These are phyloP conservation scores for Carpinus fangiana DNA, from an alignment of 306 rosid species.

Conservation along the genomic window DNA sequence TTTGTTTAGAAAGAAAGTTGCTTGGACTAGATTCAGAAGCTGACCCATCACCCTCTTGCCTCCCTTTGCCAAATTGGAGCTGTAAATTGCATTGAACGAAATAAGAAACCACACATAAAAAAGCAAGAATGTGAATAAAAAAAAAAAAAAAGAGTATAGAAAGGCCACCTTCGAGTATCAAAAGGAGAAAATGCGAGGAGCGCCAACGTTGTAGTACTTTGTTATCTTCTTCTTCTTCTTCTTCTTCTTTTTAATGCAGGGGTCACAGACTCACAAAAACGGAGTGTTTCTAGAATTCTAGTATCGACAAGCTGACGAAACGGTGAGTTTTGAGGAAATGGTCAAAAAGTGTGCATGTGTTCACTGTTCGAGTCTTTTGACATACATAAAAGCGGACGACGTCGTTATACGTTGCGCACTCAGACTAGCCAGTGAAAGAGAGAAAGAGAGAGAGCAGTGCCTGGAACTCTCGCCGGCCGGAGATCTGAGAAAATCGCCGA, in stretches of 20 bases:
- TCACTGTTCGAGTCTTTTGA: background rate
- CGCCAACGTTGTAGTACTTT: background rate
- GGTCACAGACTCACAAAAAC: background rate
- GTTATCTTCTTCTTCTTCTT: too few relatives aligned
- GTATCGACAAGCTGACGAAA: background rate
- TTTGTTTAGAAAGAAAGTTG: conserved; percentile 33
- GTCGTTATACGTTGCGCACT: background rate
- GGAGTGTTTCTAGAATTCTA: background rate
- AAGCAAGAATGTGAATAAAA: too few relatives aligned
- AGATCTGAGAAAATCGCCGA: conserved; percentile 22
- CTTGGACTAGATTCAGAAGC: conserved; percentile 46
- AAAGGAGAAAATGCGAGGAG: background rate
- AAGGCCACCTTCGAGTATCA: background rate
- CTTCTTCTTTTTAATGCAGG: too few relatives aligned
- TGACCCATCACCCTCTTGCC: conserved; percentile 41
- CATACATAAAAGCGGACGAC: background rate
- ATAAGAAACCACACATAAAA: background rate
- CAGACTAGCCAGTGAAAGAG: too few relatives aligned
- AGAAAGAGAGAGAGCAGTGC: background rate
- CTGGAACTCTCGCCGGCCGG: conserved; percentile 18
- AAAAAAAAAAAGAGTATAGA: too few relatives aligned
- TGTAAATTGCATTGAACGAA: conserved; percentile 9
- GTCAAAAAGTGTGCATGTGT: background rate
- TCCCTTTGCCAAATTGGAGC: conserved; percentile 10
- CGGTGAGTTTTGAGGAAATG: background rate